Evolutionary conservation across 106 monocot genomes (phyloP), one percentile per base, ranked within the genome.

Genomic region (Narthecium ossifragum): DNA sequence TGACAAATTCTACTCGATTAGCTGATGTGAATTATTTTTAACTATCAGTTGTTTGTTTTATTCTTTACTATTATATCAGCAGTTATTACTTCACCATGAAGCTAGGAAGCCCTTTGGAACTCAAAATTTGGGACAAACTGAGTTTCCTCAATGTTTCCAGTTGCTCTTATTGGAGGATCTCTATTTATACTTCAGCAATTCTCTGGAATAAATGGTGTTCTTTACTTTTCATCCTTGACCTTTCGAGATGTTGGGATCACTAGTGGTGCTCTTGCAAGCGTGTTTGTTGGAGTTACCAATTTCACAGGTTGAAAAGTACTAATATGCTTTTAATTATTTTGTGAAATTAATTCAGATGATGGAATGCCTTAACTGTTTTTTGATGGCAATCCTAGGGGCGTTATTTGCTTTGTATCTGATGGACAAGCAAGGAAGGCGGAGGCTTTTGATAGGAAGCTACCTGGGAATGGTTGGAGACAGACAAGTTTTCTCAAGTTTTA

Each of bases 191-290:
- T 92, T 41, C 92, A 92, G 73, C 92, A 92, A 39, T 84, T 92
- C 70, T 68, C 92, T 65, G 92, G 92, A 63, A 87, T 92, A 80
- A 92, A 92, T 80, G 92, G 87, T 24, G 83, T 92, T 59, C 83
- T 92, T 31, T 92, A 92, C 74, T 92, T 87, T 52, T 92, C 92
- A 14, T 92, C 87, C 27, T 69, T 92, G 59, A 92, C 92, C 38
- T 92, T 92, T 62, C 60, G 78, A 65, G 92, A 92, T 73, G 83
- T 87, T 8, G 92, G 92, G 23, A 72, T 92, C 18, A 72, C 68
- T 27, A 84, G 63, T 57, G 59, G 84, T 63, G 71, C 83, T 55
- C 70, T 92, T 46, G 92, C 87, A 49, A 92, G 92, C 64, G 73
- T 92, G 64, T 81, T 72, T 78, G 80, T 92, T 48, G 92, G 92